Base-by-base conservation (phyloP, 805 yeast species). In the Kuraishia piskuri region DNA sequence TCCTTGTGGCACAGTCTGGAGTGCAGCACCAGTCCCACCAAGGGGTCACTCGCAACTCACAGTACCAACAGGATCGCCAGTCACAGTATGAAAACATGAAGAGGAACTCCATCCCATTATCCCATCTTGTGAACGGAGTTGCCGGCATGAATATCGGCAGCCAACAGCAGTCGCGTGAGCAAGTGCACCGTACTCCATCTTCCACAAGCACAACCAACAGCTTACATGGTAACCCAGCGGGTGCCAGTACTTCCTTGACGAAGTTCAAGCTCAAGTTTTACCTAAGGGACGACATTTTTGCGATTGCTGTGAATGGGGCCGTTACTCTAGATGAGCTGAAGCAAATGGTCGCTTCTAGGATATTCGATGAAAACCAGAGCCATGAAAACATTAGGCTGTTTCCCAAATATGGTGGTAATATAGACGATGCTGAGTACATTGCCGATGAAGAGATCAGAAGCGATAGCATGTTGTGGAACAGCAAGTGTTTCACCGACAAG, bases 251-350 rank as follows among this genome's bases (percentile, higher is more conserved):
- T 61, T 21, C 56, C 52, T 52, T 63, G 46, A 47, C 66, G 51
- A 80, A 80, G 60, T 69, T 74, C 20, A 88, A 88, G 65, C 79
- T 87, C 51, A 88, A 88, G 65, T 86, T 88, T 61, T 88, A 84
- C 64, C 86, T 81, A 62, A 84, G 83, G 55, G 94, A 86, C 61
- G 96, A 88, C 63, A 88, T 88, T 17, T 88, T 87, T 71, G 94
- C 90, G 1, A 73, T 88, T 23, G 61, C 61, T 10, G 66, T 69
- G n/a, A 55, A 62, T 2, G 60, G 60, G 2, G 59, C 59, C 44
- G 57, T 62, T 12, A 53, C 59, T 1, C 52, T 69, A 14, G 31
- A 48, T 2, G 64, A 63, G 1, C 53, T 70, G 49, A 67, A 64
- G 53, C 56, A 56, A 22, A 22, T 58, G 21, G 61, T 68, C 7